phyloP scores from a whole-genome alignment of 176 grass and related monocot genomes.

The Cocos nucifera region DNA sequence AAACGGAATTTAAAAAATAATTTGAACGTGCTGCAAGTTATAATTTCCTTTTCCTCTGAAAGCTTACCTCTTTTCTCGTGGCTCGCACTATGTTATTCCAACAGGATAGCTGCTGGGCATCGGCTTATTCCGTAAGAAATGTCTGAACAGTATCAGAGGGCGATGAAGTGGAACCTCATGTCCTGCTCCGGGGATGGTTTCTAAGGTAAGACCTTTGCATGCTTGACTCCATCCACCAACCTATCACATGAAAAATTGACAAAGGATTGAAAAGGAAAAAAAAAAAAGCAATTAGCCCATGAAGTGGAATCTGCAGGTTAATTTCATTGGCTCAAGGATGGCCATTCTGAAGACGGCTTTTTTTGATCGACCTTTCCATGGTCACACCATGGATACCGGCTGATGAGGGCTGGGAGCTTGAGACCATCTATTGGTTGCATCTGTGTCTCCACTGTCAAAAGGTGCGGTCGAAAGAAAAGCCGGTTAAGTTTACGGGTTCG shows the following conservation, averaged over 20 bases:
- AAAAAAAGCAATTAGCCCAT: no score
- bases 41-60: no score
- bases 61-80: no score
- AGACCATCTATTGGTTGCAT: slow-evolving; percentile 81
- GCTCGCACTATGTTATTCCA: no score
- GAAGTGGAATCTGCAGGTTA: no score
- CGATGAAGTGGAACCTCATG: slow-evolving; percentile 21
- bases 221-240: slow-evolving; percentile 94
- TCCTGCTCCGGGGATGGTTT: slow-evolving; percentile 56
- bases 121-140: slow-evolving; percentile 28
- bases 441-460: slow-evolving; percentile 65
- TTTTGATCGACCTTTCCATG: slow-evolving; percentile 52
- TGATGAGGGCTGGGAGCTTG: slow-evolving; percentile 59
- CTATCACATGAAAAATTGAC: slow-evolving; percentile 29
- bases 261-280: not conserved
- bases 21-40: no score
- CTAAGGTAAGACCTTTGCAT: slow-evolving; percentile 77
- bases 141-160: slow-evolving; percentile 32
- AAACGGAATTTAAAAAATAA: no score
- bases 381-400: slow-evolving; percentile 89
- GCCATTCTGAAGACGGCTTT: not conserved
- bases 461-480: not conserved
- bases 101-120: slow-evolving; percentile 5
- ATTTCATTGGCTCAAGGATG: no score
- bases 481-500: no score